Evolutionary conservation across 2,329 filamentous ascomycete species (phyloP).

Genomic region (Blumeriella jaapii): DNA sequence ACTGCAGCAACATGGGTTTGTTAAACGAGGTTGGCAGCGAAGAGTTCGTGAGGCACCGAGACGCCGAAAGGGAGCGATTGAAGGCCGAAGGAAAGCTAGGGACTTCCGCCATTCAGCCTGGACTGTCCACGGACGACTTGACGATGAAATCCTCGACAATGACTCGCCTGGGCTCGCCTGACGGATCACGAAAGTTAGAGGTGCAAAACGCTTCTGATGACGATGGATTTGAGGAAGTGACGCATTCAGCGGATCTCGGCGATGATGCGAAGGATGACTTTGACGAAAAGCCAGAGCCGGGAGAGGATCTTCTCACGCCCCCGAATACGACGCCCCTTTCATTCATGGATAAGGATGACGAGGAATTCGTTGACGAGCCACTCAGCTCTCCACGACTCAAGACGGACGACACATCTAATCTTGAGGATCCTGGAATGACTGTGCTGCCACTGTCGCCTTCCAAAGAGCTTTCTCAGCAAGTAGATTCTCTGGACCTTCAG

Average conservation of each 20-base stretch:
- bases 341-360: slow-evolving; percentile 49
- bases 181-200: slow-evolving; percentile 60
- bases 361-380: slow-evolving; percentile 70
- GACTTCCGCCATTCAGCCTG: slow-evolving; percentile 30
- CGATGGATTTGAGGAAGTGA: slow-evolving; percentile 89
- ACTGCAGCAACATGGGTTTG: slow-evolving; percentile 97
- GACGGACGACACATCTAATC: slow-evolving; percentile 41
- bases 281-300: slow-evolving; percentile 40
- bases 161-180: slow-evolving; percentile 37
- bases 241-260: slow-evolving; percentile 54
- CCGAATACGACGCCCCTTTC: slow-evolving; percentile 28
- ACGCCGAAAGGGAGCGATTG: slow-evolving; percentile 69
- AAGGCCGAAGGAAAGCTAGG: slow-evolving; percentile 64
- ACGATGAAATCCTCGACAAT: slow-evolving; percentile 46
- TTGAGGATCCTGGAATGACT: slow-evolving; percentile 44
- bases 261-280: slow-evolving; percentile 63
- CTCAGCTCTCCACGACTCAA: slow-evolving; percentile 56
- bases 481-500: slow-evolving; percentile 20
- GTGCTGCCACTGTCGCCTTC: slow-evolving; percentile 47
- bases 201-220: slow-evolving; percentile 74
- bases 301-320: slow-evolving; percentile 37
- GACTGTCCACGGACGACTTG: slow-evolving; percentile 47
- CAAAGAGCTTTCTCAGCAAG: slow-evolving; percentile 28
- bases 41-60: slow-evolving; percentile 67
- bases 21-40: slow-evolving; percentile 88